Conservation (phyloP, 257 asterid genomes). For the Vinca minor region DNA sequence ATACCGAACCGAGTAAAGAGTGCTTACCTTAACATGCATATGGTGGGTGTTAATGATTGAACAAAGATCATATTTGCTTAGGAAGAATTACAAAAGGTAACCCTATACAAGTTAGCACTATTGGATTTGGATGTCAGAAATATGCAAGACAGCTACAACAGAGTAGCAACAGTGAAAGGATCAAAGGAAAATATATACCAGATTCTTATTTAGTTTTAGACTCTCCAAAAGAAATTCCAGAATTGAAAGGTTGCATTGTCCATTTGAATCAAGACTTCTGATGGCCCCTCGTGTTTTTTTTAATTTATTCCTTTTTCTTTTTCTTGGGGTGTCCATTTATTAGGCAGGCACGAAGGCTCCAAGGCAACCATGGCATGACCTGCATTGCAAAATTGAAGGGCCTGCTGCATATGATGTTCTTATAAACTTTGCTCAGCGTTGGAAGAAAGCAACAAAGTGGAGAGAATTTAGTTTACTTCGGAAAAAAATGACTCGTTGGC, state of each 20-base stretch:
- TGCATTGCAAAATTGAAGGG: slow-evolving; percentile 86
- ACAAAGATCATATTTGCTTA: neutral
- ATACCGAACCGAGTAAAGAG: neutral
- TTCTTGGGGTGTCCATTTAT: slow-evolving; percentile 9
- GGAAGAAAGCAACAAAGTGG: slow-evolving; percentile 95
- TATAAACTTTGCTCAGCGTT: slow-evolving; percentile 91
- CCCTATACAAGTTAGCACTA: no score
- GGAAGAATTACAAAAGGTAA: neutral
- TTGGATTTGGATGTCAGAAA: no score
- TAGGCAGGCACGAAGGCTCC: slow-evolving; percentile 83
- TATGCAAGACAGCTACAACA: neutral
- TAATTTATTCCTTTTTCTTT: no score
- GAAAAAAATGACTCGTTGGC: slow-evolving; percentile 60
- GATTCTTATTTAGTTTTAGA: neutral
- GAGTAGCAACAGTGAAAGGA: neutral
- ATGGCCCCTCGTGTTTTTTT: slow-evolving; percentile 10
- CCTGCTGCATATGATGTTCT: slow-evolving; percentile 98
- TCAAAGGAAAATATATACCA: neutral
- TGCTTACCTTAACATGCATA: neutral
- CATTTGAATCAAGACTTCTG: neutral
- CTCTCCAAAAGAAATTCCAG: no score
- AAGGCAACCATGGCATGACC: slow-evolving; percentile 96
- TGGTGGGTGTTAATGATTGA: neutral
- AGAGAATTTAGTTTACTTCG: slow-evolving; percentile 63
- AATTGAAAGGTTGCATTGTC: neutral